Conservation (phyloP, 768 basidiomycete species). For the Mycena albidolilacea region DNA sequence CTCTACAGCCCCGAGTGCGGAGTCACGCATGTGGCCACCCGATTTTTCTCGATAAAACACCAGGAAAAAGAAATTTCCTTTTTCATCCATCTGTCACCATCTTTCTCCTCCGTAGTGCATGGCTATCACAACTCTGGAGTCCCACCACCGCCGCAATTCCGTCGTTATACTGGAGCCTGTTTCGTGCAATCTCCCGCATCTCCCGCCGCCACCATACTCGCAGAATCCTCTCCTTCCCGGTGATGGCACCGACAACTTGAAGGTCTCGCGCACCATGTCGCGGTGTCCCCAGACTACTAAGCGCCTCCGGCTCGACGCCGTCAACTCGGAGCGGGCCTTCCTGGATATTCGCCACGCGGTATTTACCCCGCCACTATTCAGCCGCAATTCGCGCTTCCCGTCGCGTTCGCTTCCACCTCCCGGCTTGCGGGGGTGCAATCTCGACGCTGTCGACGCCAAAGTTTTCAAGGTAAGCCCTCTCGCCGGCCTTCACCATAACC, state of each 20-base stretch:
- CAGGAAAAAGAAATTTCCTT: not conserved
- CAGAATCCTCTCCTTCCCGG: not conserved
- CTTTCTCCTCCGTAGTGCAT: not conserved
- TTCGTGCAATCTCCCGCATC: conserved; percentile 7
- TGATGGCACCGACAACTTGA: not conserved
- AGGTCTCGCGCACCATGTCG: not conserved
- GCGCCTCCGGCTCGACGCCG: conserved; percentile 3
- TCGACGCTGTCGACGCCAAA: conserved; percentile 13
- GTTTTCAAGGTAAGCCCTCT: not conserved
- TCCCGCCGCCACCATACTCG: not conserved
- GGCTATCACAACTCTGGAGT: conserved; percentile 26
- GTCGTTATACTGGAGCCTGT: conserved; percentile 10
- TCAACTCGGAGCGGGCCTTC: conserved; percentile 10
- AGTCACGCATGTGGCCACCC: conserved; percentile 34
- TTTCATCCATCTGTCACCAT: not conserved
- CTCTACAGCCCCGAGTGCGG: not conserved
- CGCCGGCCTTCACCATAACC: not conserved
- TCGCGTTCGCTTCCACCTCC: conserved; percentile 19
- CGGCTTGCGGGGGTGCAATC: conserved; percentile 6
- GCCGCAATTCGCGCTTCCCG: conserved; percentile 23
- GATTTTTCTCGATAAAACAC: conserved; percentile 17
- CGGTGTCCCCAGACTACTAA: conserved; percentile 4
- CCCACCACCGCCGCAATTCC: conserved; percentile 31
- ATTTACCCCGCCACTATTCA: conserved; percentile 3
- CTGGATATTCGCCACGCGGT: not conserved